Percentiles rank a stretch among this genome's conserved stretches.
These are phyloP conservation scores for Penicillium griseofulvum DNA, from an alignment of 2,329 filamentous ascomycete genomes.

Conservation along the genomic window DNA sequence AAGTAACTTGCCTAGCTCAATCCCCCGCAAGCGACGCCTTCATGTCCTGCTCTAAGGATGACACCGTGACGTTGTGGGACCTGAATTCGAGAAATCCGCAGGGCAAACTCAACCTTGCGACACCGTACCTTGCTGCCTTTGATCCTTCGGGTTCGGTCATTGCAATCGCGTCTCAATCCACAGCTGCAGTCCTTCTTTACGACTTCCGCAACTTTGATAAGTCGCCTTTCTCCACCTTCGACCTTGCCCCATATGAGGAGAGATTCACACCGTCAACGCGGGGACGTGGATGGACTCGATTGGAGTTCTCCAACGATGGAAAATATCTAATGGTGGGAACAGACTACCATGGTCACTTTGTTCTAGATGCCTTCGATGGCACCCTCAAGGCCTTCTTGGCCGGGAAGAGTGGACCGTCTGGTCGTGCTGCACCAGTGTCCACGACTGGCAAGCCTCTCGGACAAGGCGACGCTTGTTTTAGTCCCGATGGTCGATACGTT, in stretches of 20 bases:
- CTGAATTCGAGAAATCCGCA: constrained; percentile 74
- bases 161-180: constrained; percentile 78
- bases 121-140: constrained; percentile 80
- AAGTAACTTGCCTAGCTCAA: constrained; percentile 78
- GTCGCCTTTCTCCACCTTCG: constrained; percentile 81
- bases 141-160: constrained; percentile 92
- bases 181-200: constrained; percentile 80
- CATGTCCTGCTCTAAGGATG: constrained; percentile 85
- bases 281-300: constrained; percentile 69
- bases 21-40: constrained; percentile 88
- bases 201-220: constrained; percentile 93
- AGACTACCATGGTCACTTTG: constrained; percentile 77
- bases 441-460: constrained; percentile 53
- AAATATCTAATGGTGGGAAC: constrained; percentile 83
- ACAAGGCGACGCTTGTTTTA: constrained; percentile 80
- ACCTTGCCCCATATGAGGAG: constrained; percentile 63
- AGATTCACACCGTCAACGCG: constrained; percentile 50
- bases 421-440: constrained; percentile 51
- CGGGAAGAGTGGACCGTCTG: constrained; percentile 48
- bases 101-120: constrained; percentile 75
- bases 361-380: constrained; percentile 91
- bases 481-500: constrained; percentile 84
- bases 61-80: constrained; percentile 90
- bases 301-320: constrained; percentile 96
- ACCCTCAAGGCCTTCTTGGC: constrained; percentile 69